A percentile compares a stretch with the other conserved stretches of the same genome.
These are phyloP conservation scores for Tetrastigma voinierianum DNA, from an alignment of 164 flowering plant genomes.

Conservation along the genomic window DNA sequence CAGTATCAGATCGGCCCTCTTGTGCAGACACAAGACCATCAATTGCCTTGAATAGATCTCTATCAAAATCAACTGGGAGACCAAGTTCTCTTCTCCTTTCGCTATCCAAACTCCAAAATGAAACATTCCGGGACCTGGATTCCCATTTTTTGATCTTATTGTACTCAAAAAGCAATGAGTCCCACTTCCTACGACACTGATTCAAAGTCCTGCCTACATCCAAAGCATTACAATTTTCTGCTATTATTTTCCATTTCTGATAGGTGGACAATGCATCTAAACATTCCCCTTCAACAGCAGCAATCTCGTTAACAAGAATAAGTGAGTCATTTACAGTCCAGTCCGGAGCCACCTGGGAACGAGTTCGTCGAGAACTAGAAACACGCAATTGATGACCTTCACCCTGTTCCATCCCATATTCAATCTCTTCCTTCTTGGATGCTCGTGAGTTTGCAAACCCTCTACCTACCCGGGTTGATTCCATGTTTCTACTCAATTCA, in stretches of 20 bases:
- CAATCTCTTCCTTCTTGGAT: neutral
- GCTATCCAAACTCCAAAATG: slow-evolving; percentile 44
- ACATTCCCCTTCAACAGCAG: slow-evolving; percentile 49
- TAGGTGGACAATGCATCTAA: slow-evolving; percentile 38
- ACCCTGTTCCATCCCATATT: slow-evolving; percentile 1
- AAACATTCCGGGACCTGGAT: slow-evolving; percentile 10
- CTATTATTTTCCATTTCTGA: slow-evolving; percentile 64
- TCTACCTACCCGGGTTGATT: neutral
- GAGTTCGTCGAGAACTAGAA: slow-evolving; percentile 36
- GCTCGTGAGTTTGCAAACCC: neutral
- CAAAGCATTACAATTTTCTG: slow-evolving; percentile 46
- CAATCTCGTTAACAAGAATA: slow-evolving; percentile 52
- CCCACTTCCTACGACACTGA: slow-evolving; percentile 69
- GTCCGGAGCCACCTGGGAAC: slow-evolving; percentile 53
- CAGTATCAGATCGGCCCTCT: slow-evolving; percentile 32
- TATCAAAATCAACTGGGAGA: slow-evolving; percentile 44
- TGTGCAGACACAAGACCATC: slow-evolving; percentile 23
- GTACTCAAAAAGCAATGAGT: slow-evolving; percentile 44
- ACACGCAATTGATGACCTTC: neutral
- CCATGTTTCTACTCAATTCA: neutral
- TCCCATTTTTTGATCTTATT: slow-evolving; percentile 46
- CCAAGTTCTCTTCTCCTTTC: slow-evolving; percentile 33
- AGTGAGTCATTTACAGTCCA: slow-evolving; percentile 46
- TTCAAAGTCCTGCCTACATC: slow-evolving; percentile 38
- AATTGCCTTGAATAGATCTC: slow-evolving; percentile 41